Evolutionary conservation across 805 yeast species (phyloP), one percentile per base, ranked within the genome.

Genomic region (Starmerella riodocensis): DNA sequence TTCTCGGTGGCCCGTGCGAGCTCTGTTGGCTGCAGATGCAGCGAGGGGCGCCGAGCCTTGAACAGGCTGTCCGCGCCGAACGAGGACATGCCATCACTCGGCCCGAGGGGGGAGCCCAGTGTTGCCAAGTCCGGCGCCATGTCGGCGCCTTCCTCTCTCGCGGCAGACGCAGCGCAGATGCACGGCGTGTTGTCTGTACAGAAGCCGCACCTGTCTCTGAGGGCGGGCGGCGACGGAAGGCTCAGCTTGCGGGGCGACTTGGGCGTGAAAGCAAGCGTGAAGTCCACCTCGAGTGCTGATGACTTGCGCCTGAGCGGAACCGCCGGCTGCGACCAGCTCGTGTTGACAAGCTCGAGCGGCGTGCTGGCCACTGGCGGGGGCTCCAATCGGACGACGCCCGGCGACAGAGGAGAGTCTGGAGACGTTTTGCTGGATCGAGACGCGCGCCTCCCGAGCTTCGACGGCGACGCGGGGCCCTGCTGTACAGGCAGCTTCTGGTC

Each of bases 161-260:
- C 60, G 8, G 70, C 72, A 14, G 74, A 80, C 50, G 84, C 95
- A 21, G 88, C 73, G 57, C 96, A 88, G 2, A 88, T 80, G 60
- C 97, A 88, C 2, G 94, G 86, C 0, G 93, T 76, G 49, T 76
- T 91, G 49, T 82, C 94, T 0, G 93, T 74, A 55, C 97, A 88
- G 59, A 88, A 86, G 0, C 97, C 97, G 60, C 97, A 88, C 42
- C 79, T 74, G 48, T 81, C 93, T 43, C 67, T 46, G 20, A 21
- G 49, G 32, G 42, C 40, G n/a, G 41, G 43, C 22, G 47, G 40
- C 37, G 31, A 22, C 32, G 36, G 34, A 27, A 31, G 33, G 30
- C 29, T 24, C 12, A 44, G 32, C 17, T 47, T 40, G 13, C 47
- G 32, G 12, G 47, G 42, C 6, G 39, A 30, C 8, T 26, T 23